Percentiles rank a stretch among this genome's conserved stretches.
These are phyloP conservation scores for Casuarina glauca DNA, from an alignment of 306 rosid genomes.

Conservation along the genomic window DNA sequence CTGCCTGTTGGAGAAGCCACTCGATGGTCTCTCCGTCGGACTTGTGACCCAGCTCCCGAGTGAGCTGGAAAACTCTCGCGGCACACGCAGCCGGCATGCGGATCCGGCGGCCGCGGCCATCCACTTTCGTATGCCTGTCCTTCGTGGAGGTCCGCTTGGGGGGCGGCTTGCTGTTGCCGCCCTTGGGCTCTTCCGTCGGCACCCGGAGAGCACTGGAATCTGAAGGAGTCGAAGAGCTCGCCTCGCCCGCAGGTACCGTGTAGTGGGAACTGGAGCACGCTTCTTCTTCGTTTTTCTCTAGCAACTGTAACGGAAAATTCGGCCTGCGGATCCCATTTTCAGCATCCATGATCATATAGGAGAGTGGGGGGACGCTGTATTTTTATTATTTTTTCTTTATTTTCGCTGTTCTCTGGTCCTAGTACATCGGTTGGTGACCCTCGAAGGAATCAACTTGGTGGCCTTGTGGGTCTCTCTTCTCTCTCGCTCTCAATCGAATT, in stretches of 20 bases:
- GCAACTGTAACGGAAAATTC: constrained; percentile 84
- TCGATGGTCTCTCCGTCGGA: constrained; percentile 94
- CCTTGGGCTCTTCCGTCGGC: constrained; percentile 33
- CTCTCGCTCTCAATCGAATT: constrained; percentile 54
- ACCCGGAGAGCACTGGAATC: neutral
- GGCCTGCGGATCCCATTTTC: constrained; percentile 84
- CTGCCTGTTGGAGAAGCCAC: constrained; percentile 97
- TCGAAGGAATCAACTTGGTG: constrained; percentile 42
- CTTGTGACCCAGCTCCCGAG: constrained; percentile 86
- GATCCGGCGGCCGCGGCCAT: constrained; percentile 97
- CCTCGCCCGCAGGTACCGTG: neutral
- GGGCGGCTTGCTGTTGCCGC: constrained; percentile 30
- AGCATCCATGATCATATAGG: constrained; percentile 73
- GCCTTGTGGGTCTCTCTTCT: constrained; percentile 72
- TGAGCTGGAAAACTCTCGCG: constrained; percentile 90
- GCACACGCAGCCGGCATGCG: constrained; percentile 99
- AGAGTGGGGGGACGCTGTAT: constrained; percentile 4
- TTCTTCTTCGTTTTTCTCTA: constrained; percentile 57
- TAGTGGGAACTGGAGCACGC: constrained; percentile 46
- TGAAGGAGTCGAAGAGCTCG: neutral
- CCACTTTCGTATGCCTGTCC: constrained; percentile 91
- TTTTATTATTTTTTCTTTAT: neutral
- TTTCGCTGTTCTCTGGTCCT: constrained; percentile 25
- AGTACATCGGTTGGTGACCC: constrained; percentile 58
- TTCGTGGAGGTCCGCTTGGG: constrained; percentile 76